Evolutionary conservation across 1,284 basidiomycete genomes (phyloP), one percentile per base, ranked within the genome.

Genomic region (Cryptococcus deneoformans): DNA sequence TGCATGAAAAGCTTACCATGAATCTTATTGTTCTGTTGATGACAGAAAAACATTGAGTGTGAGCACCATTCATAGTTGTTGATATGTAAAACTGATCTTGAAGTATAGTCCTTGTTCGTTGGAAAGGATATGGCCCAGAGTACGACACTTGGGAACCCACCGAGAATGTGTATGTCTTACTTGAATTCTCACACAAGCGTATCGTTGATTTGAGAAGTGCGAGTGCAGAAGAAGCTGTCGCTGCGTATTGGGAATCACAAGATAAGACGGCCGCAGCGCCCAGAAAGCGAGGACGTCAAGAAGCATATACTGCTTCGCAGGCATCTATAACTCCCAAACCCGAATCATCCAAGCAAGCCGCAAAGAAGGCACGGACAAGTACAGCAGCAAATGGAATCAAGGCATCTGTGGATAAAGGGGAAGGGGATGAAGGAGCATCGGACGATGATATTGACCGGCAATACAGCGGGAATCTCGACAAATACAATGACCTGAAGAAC

Each of bases 361-460:
- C 57, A 36, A 66, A 70, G 50, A 20, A 61, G 37, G 57, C 50
- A 45, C 52, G 56, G 42, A 51, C 58, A 45, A 54, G 50, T 40
- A 60, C 56, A 42, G 62, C 53, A 24, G 80, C 61, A 81, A 79
- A 46, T 11, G 39, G 44, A 44, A 49, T 43, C 20, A 49, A 55
- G 29, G 58, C 60, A 42, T 62, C 59, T 6, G 47, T 46, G 11
- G 61, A 62, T 6, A 63, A 53, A 10, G 83, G 77, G 64, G 34
- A 78, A 69, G 62, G 85, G 82, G 75, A 87, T 83, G 68, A 82
- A 80, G 46, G 87, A 81, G 72, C 88, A 85, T 39, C 44, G 7
- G 82, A 46, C 9, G 67, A 52, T 47, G 59, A 60, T 8, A 56
- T 64, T 24, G 69, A 70, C 5, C 70, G 76, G 60, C 56, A 57